phyloP scores from a whole-genome alignment of 139 green algal genomes.

The Auxenochlorella pyrenoidosa region DNA sequence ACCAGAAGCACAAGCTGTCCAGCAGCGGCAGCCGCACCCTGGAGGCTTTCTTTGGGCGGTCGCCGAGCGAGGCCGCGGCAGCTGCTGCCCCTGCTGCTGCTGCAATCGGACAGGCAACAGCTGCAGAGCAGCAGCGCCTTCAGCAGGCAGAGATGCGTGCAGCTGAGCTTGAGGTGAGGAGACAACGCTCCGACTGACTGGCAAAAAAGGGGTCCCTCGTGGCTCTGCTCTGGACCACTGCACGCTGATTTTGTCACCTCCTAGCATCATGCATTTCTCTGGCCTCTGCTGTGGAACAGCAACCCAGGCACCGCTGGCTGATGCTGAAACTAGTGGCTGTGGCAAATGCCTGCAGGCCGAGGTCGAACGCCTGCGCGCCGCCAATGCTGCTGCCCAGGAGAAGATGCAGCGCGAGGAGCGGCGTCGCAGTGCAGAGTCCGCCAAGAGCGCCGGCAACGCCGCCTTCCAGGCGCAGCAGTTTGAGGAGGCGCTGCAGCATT shows the following conservation, averaged over 20 bases:
- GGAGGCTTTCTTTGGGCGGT: background rate
- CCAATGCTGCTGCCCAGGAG: conserved; percentile 2
- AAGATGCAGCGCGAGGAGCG: background rate
- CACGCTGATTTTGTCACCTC: too few species aligned
- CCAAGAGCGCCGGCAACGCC: conserved; percentile 15
- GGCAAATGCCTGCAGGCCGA: background rate
- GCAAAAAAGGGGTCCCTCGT: too few species aligned
- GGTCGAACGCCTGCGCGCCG: background rate
- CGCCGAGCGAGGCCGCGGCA: background rate
- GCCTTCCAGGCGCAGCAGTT: conserved; percentile 24
- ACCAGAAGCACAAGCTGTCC: background rate
- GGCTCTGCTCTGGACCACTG: too few species aligned
- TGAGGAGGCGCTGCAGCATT: conserved; percentile 14
- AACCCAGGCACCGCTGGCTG: background rate
- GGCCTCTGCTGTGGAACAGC: too few species aligned
- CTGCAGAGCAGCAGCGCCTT: background rate
- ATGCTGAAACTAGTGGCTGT: background rate
- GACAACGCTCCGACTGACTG: background rate
- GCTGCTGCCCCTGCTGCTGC: background rate
- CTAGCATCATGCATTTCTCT: too few species aligned
- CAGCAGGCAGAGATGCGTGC: background rate
- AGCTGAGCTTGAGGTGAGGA: conserved; percentile 14
- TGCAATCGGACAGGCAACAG: background rate
- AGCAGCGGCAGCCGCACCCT: background rate
- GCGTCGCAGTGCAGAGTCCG: background rate